Evolutionary conservation across 305 asterid genomes (phyloP), one percentile per base, ranked within the genome.

Genomic region (Fraxinus paxiana): DNA sequence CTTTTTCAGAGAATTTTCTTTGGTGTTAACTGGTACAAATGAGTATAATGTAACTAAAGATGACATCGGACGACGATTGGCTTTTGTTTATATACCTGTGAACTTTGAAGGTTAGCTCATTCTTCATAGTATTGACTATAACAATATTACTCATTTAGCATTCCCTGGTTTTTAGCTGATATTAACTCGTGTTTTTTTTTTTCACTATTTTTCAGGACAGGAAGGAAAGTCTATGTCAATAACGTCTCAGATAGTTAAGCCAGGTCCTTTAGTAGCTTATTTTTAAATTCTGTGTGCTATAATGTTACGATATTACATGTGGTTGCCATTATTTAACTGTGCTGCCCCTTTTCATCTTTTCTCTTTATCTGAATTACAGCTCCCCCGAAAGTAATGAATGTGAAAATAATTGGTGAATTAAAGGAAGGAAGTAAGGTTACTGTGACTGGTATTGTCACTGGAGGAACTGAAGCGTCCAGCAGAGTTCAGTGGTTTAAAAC

Each of bases 401-500:
- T 92, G 87, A 96, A 96, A 91, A 91, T 96, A 88, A 90, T 94
- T 88, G 99, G 99, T 78, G 99, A 93, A 82, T 83, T 96, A 82
- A 92, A 83, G 92, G 99, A 96, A 85, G 99, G 98, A 81, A 92
- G 98, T 88, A 94, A 96, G 90, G 89, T 96, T 77, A 92, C 96
- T 70, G 98, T 89, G 77, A 87, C 96, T 43, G 98, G 98, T 86
- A 91, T 91, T 76, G 98, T 96, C 81, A 94, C 97, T 5, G 99
- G 98, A 83, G 99, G 98, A 85, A 96, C 97, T 46, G 99, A 96
- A 91, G 97, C 96, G 43, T 95, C 98, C 81, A 96, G 99, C 90
- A 91, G 97, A 88, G 99, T 96, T 85, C 98, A 96, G 85, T 96
- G 99, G 99, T 96, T 96, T 88, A 96, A 93, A 89, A 88, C 95